Base-by-base conservation (phyloP, 768 basidiomycete species). In the Mycena floridula region DNA sequence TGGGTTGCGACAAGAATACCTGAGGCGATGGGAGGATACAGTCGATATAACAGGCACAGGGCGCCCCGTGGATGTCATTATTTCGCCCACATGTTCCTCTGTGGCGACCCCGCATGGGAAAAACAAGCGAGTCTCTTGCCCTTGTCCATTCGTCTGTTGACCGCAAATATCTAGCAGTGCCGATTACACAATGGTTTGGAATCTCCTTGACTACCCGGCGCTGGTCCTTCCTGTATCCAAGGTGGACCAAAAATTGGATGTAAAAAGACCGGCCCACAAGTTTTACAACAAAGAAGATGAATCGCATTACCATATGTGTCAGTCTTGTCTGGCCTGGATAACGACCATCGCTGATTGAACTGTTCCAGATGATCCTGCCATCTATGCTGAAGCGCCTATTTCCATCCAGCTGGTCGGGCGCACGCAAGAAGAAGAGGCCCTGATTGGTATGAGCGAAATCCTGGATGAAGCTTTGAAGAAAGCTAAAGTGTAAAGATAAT, bases 51-150 rank as follows among this genome's bases (percentile, higher is more conserved):
- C 85, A 0, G 76, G 75, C 0, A 89, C 85, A 0, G 84, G 82
- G 2, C 63, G 89, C 2, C 82, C 85, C 4, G 73, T 89, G 5
- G 89, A 90, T 55, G 86, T 82, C 2, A 77, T 91, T 51, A 81
- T 90, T 26, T 63, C 69, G 2, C 83, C 89, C 18, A 70, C 66
- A 2, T 80, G 81, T 2, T 70, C 84, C 2, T 80, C 66, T 54
- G 62, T 71, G 1, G 82, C 87, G 1, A 63, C 76, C 4, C 84
- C 80, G 8, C 86, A 87, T 54, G 85, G 84, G 13, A 57, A 57
- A 40, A 74, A 74, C 47, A 66, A 42, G 81, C 83, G 36, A 51
- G 72, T 32, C 38, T 51, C 32, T 42, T 4, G 8, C 0, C 15
- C 37, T 22, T 16, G 26, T 13, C n/a, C 18, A 38, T 26, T 4